Percentiles rank a stretch among this genome's conserved stretches.
phyloP scores from a whole-genome alignment of 2,329 filamentous ascomycete genomes.

The Xylaria sp. region DNA sequence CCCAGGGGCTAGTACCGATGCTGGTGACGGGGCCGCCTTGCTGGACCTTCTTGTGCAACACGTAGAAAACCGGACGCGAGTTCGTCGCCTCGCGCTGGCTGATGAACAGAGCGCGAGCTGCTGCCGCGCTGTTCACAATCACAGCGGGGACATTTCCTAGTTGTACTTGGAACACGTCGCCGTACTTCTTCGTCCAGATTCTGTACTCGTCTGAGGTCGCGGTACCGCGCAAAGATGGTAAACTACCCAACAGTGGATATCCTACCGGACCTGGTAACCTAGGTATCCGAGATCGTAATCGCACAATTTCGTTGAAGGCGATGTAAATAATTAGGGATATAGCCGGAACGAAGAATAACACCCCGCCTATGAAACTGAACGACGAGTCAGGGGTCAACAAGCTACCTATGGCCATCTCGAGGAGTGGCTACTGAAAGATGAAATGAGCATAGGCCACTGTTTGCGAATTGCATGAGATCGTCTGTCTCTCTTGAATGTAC shows the following conservation, averaged over 20 bases:
- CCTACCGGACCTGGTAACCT: slow-evolving; percentile 20
- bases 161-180: slow-evolving; percentile 40
- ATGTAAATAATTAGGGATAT: slow-evolving; percentile 13
- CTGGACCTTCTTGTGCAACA: slow-evolving; percentile 65
- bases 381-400: slow-evolving; percentile 2
- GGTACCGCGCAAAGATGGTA: slow-evolving; percentile 19
- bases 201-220: slow-evolving; percentile 32
- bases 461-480: neutral
- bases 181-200: slow-evolving; percentile 35
- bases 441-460: neutral
- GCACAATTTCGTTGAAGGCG: slow-evolving; percentile 15
- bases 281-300: slow-evolving; percentile 18
- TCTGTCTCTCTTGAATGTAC: neutral
- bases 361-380: neutral
- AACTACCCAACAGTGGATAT: slow-evolving; percentile 22
- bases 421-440: neutral
- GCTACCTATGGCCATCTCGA: slow-evolving; percentile 13
- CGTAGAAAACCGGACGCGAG: slow-evolving; percentile 66
- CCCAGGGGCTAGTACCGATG: slow-evolving; percentile 70
- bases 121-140: slow-evolving; percentile 68
- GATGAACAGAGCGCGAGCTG: slow-evolving; percentile 66
- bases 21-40: slow-evolving; percentile 35
- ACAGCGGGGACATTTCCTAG: slow-evolving; percentile 58
- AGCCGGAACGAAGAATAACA: slow-evolving; percentile 5
- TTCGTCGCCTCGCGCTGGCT: slow-evolving; percentile 67